These are phyloP conservation scores for Kurtzmaniella fragi DNA, from an alignment of 805 yeast genomes.

Conservation along the genomic window DNA sequence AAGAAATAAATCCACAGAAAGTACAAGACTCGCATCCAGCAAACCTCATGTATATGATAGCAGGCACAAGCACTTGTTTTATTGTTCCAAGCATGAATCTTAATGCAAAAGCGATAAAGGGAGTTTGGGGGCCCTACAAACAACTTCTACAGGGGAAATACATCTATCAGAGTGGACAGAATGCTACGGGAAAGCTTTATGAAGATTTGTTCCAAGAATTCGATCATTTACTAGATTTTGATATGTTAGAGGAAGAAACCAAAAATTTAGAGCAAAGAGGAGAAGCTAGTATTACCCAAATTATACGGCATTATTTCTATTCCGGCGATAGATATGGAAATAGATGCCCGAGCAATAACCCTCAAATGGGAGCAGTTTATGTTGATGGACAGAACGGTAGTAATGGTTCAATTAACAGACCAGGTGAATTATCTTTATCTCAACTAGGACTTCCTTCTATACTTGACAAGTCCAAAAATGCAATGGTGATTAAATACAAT, in stretches of 20 bases:
- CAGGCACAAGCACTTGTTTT: conserved; percentile 61
- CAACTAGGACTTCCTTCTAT: neutral
- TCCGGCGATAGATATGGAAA: conserved; percentile 59
- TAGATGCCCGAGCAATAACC: conserved; percentile 51
- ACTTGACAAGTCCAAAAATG: conserved; percentile 20
- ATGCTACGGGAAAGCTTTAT: conserved; percentile 52
- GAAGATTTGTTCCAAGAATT: conserved; percentile 40
- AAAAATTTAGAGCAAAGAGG: conserved; percentile 13
- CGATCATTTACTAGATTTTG: conserved; percentile 8
- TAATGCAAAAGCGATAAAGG: conserved; percentile 20
- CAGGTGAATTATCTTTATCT: neutral
- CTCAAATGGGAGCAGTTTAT: conserved; percentile 42
- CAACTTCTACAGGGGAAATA: conserved; percentile 23
- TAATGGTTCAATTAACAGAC: conserved; percentile 5
- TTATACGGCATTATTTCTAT: conserved; percentile 33
- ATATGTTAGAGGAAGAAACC: conserved; percentile 17
- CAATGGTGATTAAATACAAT: conserved; percentile 39
- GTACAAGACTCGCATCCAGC: no score
- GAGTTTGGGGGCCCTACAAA: conserved; percentile 60
- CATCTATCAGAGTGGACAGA: conserved; percentile 53
- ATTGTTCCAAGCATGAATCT: conserved; percentile 22
- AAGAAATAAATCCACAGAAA: no score
- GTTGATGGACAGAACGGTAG: conserved; percentile 40
- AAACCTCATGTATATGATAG: conserved; percentile 38
- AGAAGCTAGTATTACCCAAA: conserved; percentile 11